Evolutionary conservation across 495 filamentous ascomycete genomes (phyloP).

Genomic region (Penicillium atrosanguineum): DNA sequence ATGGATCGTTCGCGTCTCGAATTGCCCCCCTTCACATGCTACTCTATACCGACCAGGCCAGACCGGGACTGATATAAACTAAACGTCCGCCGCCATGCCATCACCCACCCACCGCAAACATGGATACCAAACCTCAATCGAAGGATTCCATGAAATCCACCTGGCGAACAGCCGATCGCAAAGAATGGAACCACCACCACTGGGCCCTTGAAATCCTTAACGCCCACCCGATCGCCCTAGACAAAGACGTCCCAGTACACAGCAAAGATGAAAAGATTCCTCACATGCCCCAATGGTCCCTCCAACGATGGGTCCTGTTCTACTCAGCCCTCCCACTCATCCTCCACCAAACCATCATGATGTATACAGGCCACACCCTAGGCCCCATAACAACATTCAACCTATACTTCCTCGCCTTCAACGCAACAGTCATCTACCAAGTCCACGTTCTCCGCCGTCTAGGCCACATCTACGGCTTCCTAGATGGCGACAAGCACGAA

Average conservation of each 20-base stretch:
- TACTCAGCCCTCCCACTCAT: slow-evolving; percentile 36
- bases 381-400: slow-evolving; percentile 33
- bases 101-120: slow-evolving; percentile 5
- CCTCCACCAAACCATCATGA: slow-evolving; percentile 34
- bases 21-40: slow-evolving; percentile 17
- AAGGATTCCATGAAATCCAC: slow-evolving; percentile 48
- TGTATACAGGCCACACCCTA: slow-evolving; percentile 28
- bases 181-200: slow-evolving; percentile 36
- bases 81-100: background rate
- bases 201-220: slow-evolving; percentile 35
- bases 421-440: slow-evolving; percentile 37
- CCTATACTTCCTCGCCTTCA: slow-evolving; percentile 37
- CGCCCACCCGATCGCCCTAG: slow-evolving; percentile 30
- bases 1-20: slow-evolving; percentile 7
- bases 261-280: slow-evolving; percentile 38
- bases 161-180: slow-evolving; percentile 34
- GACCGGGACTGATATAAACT: slow-evolving; percentile 17
- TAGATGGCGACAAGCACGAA: slow-evolving; percentile 32
- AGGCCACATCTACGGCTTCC: slow-evolving; percentile 30
- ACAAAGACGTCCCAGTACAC: slow-evolving; percentile 37
- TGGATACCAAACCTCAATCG: slow-evolving; percentile 27
- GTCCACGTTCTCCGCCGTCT: slow-evolving; percentile 29
- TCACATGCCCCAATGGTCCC: slow-evolving; percentile 37
- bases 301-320: slow-evolving; percentile 39
- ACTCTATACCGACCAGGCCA: background rate